A percentile compares a stretch with the other conserved stretches of the same genome.
These are phyloP conservation scores for Cercis canadensis DNA, from an alignment of 306 rosid species.

Conservation along the genomic window DNA sequence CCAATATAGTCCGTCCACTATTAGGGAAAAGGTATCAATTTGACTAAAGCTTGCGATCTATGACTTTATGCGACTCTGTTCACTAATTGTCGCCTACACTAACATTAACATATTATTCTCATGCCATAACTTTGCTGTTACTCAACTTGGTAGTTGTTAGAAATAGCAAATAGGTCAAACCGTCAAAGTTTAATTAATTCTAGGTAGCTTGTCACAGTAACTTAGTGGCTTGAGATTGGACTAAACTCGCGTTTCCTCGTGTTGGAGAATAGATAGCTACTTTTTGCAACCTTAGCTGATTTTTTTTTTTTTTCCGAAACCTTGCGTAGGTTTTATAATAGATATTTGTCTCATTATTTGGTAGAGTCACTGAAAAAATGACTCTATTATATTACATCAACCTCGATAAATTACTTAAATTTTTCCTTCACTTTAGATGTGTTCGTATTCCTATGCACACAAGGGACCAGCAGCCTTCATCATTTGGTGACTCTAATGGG, in stretches of 20 bases:
- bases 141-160: neutral
- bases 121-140: neutral
- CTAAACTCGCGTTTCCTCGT: no score
- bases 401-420: no score
- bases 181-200: neutral
- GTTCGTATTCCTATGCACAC: no score
- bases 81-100: constrained; percentile 3
- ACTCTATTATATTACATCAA: no score
- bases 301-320: neutral
- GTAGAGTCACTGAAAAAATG: no score
- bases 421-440: no score
- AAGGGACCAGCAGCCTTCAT: no score
- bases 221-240: no score
- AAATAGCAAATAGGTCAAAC: neutral
- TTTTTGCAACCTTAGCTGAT: no score
- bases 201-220: neutral
- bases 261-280: no score
- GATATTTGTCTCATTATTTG: no score
- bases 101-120: constrained; percentile 24
- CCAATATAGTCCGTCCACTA: constrained; percentile 23
- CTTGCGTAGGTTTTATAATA: neutral
- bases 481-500: neutral
- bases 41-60: constrained; percentile 8
- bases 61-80: neutral
- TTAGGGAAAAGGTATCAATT: neutral